Evolutionary conservation across 768 basidiomycete genomes (phyloP).

Genomic region (Dentipellis sp.): DNA sequence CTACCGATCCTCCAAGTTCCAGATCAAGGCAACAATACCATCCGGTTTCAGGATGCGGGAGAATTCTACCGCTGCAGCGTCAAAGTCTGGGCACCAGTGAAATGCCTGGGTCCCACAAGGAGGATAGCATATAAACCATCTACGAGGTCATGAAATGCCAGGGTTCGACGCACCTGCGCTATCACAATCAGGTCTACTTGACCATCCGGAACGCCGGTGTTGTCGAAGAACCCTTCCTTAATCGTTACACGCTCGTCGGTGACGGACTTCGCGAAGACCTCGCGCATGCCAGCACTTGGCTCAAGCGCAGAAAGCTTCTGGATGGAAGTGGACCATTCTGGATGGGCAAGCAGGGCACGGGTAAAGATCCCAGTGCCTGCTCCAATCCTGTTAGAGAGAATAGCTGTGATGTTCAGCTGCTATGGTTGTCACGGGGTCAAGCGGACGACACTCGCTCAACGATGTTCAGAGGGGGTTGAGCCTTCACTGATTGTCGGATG

Average conservation of each 20-base stretch:
- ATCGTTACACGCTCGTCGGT: slow-evolving; percentile 42
- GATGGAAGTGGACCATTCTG: slow-evolving; percentile 41
- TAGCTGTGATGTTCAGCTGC: neutral
- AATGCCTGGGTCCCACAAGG: slow-evolving; percentile 48
- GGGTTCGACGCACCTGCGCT: slow-evolving; percentile 44
- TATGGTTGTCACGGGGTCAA: too few relatives aligned
- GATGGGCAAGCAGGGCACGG: slow-evolving; percentile 62
- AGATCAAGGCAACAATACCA: slow-evolving; percentile 68
- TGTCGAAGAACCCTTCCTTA: slow-evolving; percentile 63
- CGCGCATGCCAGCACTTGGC: slow-evolving; percentile 83
- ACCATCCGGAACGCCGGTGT: slow-evolving; percentile 45
- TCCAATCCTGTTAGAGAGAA: slow-evolving; percentile 45
- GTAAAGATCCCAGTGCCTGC: slow-evolving; percentile 88
- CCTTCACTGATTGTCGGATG: slow-evolving; percentile 41
- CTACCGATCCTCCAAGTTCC: slow-evolving; percentile 87
- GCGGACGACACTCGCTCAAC: slow-evolving; percentile 47
- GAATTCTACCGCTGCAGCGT: slow-evolving; percentile 66
- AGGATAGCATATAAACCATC: neutral
- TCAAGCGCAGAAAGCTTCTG: slow-evolving; percentile 61
- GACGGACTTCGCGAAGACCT: slow-evolving; percentile 50
- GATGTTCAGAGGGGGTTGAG: slow-evolving; percentile 41
- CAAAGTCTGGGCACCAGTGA: slow-evolving; percentile 87
- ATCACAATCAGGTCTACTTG: slow-evolving; percentile 77
- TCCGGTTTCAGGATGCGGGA: slow-evolving; percentile 68
- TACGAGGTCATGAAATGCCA: slow-evolving; percentile 7